A percentile compares a stretch with the other conserved stretches of the same genome.
Conservation (phyloP, 2,329 filamentous ascomycete species). For the Aspergillus alliaceus region DNA sequence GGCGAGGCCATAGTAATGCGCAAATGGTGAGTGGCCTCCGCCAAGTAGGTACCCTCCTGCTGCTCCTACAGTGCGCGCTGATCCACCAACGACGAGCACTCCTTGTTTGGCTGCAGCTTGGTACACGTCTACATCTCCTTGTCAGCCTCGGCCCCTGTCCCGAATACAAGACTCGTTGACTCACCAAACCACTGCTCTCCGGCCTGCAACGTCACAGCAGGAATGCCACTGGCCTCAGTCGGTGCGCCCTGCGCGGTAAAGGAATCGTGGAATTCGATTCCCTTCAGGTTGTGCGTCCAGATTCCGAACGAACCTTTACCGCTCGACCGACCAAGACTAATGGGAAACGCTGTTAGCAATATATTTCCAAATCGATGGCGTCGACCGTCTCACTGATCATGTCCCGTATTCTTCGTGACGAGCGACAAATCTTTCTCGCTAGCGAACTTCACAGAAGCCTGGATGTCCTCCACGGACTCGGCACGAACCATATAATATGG, state of each 20-base stretch:
- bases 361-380: background rate
- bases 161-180: too few species aligned
- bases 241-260: background rate
- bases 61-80: constrained; percentile 1
- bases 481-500: background rate
- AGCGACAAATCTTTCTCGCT: background rate
- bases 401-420: constrained; percentile 2
- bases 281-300: background rate
- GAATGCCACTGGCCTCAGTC: background rate
- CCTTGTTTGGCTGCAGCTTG: background rate
- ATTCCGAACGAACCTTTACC: background rate
- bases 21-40: background rate
- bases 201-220: background rate
- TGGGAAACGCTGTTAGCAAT: background rate
- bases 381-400: background rate
- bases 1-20: constrained; percentile 1
- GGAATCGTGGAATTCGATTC: background rate
- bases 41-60: constrained; percentile 4
- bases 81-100: constrained; percentile 1
- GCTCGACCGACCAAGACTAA: constrained; percentile 1
- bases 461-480: background rate
- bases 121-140: background rate
- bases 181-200: constrained; percentile 5
- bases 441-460: constrained; percentile 1
- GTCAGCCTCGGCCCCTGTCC: too few species aligned